Conservation (phyloP, 495 filamentous ascomycete species). For the Hypoxylon subgilvum region DNA sequence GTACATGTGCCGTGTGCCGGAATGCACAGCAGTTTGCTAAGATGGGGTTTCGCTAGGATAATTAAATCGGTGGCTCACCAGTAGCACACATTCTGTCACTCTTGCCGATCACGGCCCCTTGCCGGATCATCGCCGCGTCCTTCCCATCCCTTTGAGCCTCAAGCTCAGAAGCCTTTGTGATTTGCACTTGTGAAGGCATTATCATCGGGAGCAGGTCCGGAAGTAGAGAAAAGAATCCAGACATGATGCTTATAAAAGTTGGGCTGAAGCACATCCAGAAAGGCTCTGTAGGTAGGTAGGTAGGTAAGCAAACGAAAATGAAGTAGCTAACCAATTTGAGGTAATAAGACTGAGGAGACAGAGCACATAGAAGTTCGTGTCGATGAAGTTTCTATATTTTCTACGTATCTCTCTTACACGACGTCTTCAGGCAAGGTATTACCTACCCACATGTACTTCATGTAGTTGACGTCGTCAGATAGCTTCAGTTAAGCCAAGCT, state of each 20-base stretch:
- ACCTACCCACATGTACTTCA: too few species aligned
- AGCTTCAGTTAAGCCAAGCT: slow-evolving; percentile 2
- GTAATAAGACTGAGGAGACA: too few species aligned
- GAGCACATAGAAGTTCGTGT: neutral
- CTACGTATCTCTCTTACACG: too few species aligned
- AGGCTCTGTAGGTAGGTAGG: slow-evolving; percentile 4
- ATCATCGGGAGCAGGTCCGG: slow-evolving; percentile 59
- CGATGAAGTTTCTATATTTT: slow-evolving; percentile 10
- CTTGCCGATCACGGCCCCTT: slow-evolving; percentile 64
- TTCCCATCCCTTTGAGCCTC: slow-evolving; percentile 39
- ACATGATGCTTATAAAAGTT: slow-evolving; percentile 44
- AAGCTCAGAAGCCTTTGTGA: slow-evolving; percentile 53
- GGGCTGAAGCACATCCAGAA: slow-evolving; percentile 19
- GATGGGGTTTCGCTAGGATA: neutral
- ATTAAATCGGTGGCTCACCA: slow-evolving; percentile 44
- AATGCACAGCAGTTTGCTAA: slow-evolving; percentile 12
- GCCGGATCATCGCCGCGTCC: slow-evolving; percentile 41
- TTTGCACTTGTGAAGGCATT: slow-evolving; percentile 51
- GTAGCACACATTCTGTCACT: slow-evolving; percentile 64
- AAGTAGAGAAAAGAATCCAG: slow-evolving; percentile 55
- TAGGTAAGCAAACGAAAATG: neutral
- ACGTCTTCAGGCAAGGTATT: too few species aligned
- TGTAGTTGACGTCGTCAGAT: too few species aligned
- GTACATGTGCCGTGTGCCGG: neutral
- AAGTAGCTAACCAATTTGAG: too few species aligned